Evolutionary conservation across 1,139 yeast genomes (phyloP).

Genomic region (Kodamaea alishanica): DNA sequence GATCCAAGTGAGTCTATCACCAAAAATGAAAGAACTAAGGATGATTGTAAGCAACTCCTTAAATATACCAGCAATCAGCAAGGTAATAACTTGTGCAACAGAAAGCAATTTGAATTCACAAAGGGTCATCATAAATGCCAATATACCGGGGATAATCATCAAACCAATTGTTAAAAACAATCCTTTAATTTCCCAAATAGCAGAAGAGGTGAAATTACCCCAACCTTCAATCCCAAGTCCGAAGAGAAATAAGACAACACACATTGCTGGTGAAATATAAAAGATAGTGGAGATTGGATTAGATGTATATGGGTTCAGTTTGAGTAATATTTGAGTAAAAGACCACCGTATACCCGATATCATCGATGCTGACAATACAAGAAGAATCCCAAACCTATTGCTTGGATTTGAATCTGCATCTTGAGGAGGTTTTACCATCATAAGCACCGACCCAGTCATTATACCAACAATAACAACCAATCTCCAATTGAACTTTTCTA

Average conservation of each 20-base stretch:
- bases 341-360: constrained; percentile 95
- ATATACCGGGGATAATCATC: constrained; percentile 73
- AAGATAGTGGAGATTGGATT: constrained; percentile 84
- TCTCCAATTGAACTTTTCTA: constrained; percentile 69
- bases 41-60: constrained; percentile 84
- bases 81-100: constrained; percentile 79
- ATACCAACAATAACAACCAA: constrained; percentile 64
- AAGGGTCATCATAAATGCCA: constrained; percentile 87
- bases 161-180: constrained; percentile 50
- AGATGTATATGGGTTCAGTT: constrained; percentile 52
- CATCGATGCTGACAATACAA: constrained; percentile 75
- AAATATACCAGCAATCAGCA: constrained; percentile 88
- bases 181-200: constrained; percentile 64
- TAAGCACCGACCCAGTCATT: constrained; percentile 77
- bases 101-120: constrained; percentile 83
- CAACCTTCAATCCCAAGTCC: constrained; percentile 71
- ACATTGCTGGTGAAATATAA: constrained; percentile 84
- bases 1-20: constrained; percentile 63
- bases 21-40: constrained; percentile 66
- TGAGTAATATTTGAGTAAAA: constrained; percentile 76
- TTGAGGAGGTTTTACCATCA: constrained; percentile 67
- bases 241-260: constrained; percentile 51
- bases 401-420: constrained; percentile 7
- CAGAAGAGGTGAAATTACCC: constrained; percentile 45
- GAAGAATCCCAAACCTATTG: constrained; percentile 54